Evolutionary conservation across 2,329 filamentous ascomycete genomes (phyloP).

Genomic region (Pseudogymnoascus sp.): DNA sequence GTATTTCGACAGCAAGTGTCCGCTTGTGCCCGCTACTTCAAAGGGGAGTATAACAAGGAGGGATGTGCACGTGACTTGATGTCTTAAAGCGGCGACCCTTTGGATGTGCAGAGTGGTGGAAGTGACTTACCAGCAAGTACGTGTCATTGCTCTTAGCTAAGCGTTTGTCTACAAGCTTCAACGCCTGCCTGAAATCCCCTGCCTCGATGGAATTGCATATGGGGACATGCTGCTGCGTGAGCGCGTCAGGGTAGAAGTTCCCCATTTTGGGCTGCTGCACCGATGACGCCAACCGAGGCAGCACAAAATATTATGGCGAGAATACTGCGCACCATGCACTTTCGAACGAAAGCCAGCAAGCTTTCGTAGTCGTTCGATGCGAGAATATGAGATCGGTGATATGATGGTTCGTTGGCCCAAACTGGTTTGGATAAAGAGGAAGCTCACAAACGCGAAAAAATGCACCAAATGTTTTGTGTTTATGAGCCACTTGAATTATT

Average conservation of each 20-base stretch:
- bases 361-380: neutral
- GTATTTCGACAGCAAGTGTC: neutral
- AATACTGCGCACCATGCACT: neutral
- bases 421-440: neutral
- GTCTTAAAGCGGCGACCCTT: constrained; percentile 8
- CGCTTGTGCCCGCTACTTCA: neutral
- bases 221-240: constrained; percentile 25
- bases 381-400: neutral
- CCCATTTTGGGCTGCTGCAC: constrained; percentile 5
- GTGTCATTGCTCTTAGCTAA: constrained; percentile 24
- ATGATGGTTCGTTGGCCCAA: constrained; percentile 3
- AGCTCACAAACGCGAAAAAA: constrained; percentile 2
- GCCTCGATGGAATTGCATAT: constrained; percentile 30
- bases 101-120: neutral
- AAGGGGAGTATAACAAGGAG: neutral
- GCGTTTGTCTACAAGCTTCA: constrained; percentile 30
- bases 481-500: neutral
- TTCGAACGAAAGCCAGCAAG: neutral
- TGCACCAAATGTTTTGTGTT: neutral
- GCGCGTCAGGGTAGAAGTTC: constrained; percentile 13
- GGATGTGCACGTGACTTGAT: neutral
- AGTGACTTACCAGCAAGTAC: constrained; percentile 27
- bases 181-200: constrained; percentile 29
- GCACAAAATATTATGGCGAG: neutral
- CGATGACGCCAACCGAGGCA: constrained; percentile 3